Percentiles rank a stretch among this genome's conserved stretches.
Evolutionary conservation across 179 eudicot species (phyloP).

Genomic region (Sideroxylon spinosum): DNA sequence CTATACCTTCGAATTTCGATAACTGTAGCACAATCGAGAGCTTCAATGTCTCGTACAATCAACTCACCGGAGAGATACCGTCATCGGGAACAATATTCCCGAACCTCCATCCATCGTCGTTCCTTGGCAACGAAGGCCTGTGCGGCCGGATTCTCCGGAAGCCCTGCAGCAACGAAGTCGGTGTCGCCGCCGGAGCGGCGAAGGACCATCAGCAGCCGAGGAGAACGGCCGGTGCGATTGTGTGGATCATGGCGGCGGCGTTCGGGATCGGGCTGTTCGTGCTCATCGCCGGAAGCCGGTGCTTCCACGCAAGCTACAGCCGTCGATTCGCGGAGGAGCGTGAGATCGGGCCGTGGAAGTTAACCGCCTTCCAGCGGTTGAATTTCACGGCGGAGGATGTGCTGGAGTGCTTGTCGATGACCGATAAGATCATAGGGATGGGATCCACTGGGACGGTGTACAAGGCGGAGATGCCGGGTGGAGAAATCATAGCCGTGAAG

Average conservation of each 20-base stretch:
- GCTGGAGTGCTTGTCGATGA: slow-evolving; percentile 60
- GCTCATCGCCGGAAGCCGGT: slow-evolving; percentile 64
- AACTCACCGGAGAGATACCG: slow-evolving; percentile 63
- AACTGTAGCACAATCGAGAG: slow-evolving; percentile 63
- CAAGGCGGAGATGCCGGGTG: slow-evolving; percentile 90
- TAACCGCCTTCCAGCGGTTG: slow-evolving; percentile 84
- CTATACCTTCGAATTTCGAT: slow-evolving; percentile 71
- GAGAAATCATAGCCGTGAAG: slow-evolving; percentile 91
- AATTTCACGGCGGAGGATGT: slow-evolving; percentile 88
- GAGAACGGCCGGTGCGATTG: slow-evolving; percentile 50
- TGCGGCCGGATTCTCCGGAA: slow-evolving; percentile 57
- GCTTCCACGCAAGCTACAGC: slow-evolving; percentile 46
- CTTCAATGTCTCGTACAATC: slow-evolving; percentile 81
- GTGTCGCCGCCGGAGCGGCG: slow-evolving; percentile 23
- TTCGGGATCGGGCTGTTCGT: slow-evolving; percentile 68
- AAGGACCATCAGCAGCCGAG: slow-evolving; percentile 29
- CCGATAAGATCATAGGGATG: slow-evolving; percentile 76
- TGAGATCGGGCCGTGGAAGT: slow-evolving; percentile 68
- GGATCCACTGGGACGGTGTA: slow-evolving; percentile 91
- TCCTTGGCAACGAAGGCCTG: slow-evolving; percentile 67
- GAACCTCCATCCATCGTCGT: slow-evolving; percentile 78
- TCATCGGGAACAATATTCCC: slow-evolving; percentile 56
- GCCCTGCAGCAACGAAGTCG: slow-evolving; percentile 40
- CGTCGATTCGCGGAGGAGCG: slow-evolving; percentile 26
- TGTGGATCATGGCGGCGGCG: slow-evolving; percentile 80